Conservation (phyloP, 495 filamentous ascomycete genomes). For the Penicillium herquei region DNA sequence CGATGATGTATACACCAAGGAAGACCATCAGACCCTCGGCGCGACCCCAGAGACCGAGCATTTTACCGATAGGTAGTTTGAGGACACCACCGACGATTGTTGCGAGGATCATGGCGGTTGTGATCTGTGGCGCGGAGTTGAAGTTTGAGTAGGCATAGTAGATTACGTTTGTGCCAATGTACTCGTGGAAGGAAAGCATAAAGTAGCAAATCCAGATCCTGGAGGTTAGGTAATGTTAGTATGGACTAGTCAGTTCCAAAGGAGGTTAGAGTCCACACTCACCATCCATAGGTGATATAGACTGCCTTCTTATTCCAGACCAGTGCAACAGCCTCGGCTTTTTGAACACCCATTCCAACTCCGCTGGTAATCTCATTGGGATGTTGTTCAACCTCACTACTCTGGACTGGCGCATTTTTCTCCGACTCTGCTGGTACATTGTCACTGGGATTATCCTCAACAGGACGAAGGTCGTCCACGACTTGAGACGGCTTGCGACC, state of each 20-base stretch:
- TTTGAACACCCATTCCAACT: slow-evolving; percentile 24
- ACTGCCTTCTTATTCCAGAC: slow-evolving; percentile 24
- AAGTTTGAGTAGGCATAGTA: slow-evolving; percentile 2
- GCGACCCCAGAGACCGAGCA: slow-evolving; percentile 64
- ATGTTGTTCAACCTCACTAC: not conserved
- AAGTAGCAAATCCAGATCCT: slow-evolving; percentile 33
- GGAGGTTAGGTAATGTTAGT: not conserved
- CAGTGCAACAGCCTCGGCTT: slow-evolving; percentile 25
- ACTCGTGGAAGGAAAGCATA: slow-evolving; percentile 5
- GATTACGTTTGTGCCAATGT: not conserved
- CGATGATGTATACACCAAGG: slow-evolving; percentile 38
- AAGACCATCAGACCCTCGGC: slow-evolving; percentile 45
- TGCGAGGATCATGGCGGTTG: slow-evolving; percentile 32
- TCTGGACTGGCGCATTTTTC: not conserved
- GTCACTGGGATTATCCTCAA: not conserved
- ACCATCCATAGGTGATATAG: slow-evolving; percentile 23
- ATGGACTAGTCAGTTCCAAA: not conserved
- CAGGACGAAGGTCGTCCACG: not conserved
- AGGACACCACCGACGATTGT: slow-evolving; percentile 45
- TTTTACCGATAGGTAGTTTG: slow-evolving; percentile 58
- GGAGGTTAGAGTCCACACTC: not conserved
- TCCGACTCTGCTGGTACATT: not conserved
- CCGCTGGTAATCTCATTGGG: not conserved
- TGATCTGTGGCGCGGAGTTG: slow-evolving; percentile 26
- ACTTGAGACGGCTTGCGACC: not conserved